Evolutionary conservation across 192 early-diverging fungal species (phyloP).

Genomic region (Coemansia sp.): DNA sequence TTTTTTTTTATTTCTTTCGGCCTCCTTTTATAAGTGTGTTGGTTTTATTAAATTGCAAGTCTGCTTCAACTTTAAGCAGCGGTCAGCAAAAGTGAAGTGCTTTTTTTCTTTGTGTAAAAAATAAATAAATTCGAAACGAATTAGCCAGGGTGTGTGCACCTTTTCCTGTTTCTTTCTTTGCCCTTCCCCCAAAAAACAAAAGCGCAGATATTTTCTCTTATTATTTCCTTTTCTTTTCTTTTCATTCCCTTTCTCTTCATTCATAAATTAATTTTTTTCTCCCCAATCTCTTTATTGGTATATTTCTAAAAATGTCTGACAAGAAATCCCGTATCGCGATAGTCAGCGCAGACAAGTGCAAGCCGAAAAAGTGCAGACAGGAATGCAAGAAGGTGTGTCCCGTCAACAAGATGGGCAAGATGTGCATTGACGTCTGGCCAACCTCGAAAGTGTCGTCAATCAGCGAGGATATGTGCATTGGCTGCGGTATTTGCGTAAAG

Average conservation of each 20-base stretch:
- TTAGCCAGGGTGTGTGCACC: too few species aligned
- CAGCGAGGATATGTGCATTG: constrained; percentile 95
- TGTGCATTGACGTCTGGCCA: constrained; percentile 89
- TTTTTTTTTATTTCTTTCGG: not conserved
- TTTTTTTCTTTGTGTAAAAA: not conserved
- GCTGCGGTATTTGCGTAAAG: constrained; percentile 97
- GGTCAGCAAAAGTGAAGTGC: too few species aligned
- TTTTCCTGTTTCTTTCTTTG: too few species aligned
- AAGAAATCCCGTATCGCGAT: constrained; percentile 93
- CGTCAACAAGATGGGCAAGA: constrained; percentile 94
- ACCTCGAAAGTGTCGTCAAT: constrained; percentile 90
- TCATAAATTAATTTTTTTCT: not conserved
- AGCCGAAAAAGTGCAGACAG: constrained; percentile 98
- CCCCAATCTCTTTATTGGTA: not conserved
- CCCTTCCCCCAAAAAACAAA: too few species aligned
- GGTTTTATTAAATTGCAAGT: too few species aligned
- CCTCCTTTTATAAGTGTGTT: too few species aligned
- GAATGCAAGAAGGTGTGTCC: constrained; percentile 98
- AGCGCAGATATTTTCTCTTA: too few species aligned
- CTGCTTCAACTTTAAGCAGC: too few species aligned
- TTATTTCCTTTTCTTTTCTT: not conserved
- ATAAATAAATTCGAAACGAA: too few species aligned
- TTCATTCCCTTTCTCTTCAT: not conserved
- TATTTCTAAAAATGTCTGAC: constrained; percentile 67
- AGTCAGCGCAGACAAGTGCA: constrained; percentile 92